Conservation (phyloP, 495 filamentous ascomycete genomes). For the Trypethelium eluteriae region DNA sequence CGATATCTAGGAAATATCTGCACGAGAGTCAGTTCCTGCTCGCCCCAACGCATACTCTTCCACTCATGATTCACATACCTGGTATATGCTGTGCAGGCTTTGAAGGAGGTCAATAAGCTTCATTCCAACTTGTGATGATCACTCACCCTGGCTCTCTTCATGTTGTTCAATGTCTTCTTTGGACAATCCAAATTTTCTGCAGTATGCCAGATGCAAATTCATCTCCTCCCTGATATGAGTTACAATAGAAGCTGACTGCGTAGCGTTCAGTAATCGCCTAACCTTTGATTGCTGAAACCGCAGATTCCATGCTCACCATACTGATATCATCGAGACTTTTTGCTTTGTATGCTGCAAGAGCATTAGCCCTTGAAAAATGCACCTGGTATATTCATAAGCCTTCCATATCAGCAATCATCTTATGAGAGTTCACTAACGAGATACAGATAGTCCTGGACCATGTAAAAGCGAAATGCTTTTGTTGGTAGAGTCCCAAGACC, state of each 20-base stretch:
- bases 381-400: conserved; percentile 42
- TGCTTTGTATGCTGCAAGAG: conserved; percentile 74
- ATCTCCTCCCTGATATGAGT: conserved; percentile 71
- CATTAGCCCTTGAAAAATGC: conserved; percentile 79
- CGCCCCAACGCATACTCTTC: conserved; percentile 30
- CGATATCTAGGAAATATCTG: conserved; percentile 81
- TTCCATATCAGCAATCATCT: neutral
- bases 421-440: conserved; percentile 47
- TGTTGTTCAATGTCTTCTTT: conserved; percentile 62
- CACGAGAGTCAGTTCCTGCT: conserved; percentile 31
- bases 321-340: conserved; percentile 64
- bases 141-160: conserved; percentile 65
- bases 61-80: conserved; percentile 29
- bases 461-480: conserved; percentile 72
- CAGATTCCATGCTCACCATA: conserved; percentile 40
- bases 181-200: conserved; percentile 69
- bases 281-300: neutral
- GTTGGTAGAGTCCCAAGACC: conserved; percentile 64
- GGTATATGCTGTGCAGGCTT: conserved; percentile 67
- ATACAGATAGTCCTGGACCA: conserved; percentile 86
- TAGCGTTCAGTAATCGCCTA: conserved; percentile 21
- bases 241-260: conserved; percentile 61
- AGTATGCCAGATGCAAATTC: conserved; percentile 72
- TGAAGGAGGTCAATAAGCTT: neutral
- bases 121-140: neutral